A percentile compares a stretch with the other conserved stretches of the same genome.
Evolutionary conservation across 2,329 filamentous ascomycete species (phyloP).

Genomic region (Colletotrichum filicis): DNA sequence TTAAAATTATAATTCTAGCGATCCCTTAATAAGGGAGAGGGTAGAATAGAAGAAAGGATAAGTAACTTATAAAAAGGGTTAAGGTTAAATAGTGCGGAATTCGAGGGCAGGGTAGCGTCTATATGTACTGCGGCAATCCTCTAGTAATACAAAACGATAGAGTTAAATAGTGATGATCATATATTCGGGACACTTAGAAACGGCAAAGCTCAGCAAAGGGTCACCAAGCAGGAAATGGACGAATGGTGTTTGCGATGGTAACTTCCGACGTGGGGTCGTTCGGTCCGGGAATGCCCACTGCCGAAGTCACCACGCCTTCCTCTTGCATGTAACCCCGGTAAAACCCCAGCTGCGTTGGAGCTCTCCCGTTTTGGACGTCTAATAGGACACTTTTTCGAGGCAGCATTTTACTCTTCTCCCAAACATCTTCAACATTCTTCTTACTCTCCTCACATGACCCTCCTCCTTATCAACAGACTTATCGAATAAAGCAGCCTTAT

Average conservation of each 20-base stretch:
- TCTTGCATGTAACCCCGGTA: constrained; percentile 7
- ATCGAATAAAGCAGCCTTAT: not conserved
- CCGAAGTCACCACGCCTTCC: constrained; percentile 4
- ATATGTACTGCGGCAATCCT: too few species aligned
- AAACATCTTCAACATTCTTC: not conserved
- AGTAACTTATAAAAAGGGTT: too few species aligned
- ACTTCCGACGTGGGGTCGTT: constrained; percentile 5
- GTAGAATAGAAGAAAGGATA: too few species aligned
- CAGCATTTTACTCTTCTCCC: not conserved
- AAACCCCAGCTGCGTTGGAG: constrained; percentile 2
- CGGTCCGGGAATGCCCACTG: constrained; percentile 4
- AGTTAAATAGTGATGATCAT: too few species aligned
- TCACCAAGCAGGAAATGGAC: not conserved
- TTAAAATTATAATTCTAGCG: too few species aligned
- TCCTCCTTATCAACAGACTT: not conserved
- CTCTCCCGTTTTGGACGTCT: not conserved
- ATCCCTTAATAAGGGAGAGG: too few species aligned
- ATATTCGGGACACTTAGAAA: not conserved
- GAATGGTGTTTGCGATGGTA: not conserved
- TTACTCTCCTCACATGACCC: not conserved
- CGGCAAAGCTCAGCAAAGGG: not conserved
- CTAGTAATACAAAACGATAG: too few species aligned
- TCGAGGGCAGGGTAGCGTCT: too few species aligned
- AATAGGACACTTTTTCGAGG: not conserved
- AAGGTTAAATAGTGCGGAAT: too few species aligned